Conservation (phyloP, 768 basidiomycete genomes). For the Macrolepiota dolichaula region DNA sequence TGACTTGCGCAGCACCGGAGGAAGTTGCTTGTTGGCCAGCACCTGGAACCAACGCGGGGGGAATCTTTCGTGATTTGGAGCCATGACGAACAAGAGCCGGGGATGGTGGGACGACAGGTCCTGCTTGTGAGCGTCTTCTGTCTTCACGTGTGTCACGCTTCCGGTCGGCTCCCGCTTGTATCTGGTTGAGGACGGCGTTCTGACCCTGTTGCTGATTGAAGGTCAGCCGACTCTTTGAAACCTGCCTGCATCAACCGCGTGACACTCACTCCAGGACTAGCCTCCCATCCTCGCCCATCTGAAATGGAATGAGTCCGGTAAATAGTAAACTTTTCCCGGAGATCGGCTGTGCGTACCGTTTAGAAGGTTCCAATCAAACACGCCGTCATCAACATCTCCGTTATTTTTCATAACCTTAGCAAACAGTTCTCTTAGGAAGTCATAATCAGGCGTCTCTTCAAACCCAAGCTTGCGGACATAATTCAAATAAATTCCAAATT, state of each 20-base stretch:
- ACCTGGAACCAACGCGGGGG: conserved; percentile 56
- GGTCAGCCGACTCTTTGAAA: neutral
- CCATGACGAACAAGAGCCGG: conserved; percentile 77
- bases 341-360: conserved; percentile 51
- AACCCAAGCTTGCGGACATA: conserved; percentile 99
- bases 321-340: conserved; percentile 4
- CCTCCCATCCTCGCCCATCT: conserved; percentile 96
- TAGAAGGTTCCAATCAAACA: conserved; percentile 95
- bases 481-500: conserved; percentile 97
- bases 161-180: conserved; percentile 60
- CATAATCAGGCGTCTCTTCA: conserved; percentile 98
- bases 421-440: conserved; percentile 94
- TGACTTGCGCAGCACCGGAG: conserved; percentile 72
- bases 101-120: conserved; percentile 63
- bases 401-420: conserved; percentile 90
- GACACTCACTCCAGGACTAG: conserved; percentile 30
- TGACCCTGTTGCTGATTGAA: conserved; percentile 41
- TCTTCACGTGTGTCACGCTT: conserved; percentile 65
- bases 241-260: conserved; percentile 43
- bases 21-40: conserved; percentile 65
- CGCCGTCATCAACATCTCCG: conserved; percentile 86
- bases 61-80: conserved; percentile 67
- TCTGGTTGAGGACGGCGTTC: conserved; percentile 62
- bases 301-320: conserved; percentile 8
- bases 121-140: conserved; percentile 60